Evolutionary conservation across 129 eudicot genomes (phyloP).

Genomic region (Tagetes erecta): DNA sequence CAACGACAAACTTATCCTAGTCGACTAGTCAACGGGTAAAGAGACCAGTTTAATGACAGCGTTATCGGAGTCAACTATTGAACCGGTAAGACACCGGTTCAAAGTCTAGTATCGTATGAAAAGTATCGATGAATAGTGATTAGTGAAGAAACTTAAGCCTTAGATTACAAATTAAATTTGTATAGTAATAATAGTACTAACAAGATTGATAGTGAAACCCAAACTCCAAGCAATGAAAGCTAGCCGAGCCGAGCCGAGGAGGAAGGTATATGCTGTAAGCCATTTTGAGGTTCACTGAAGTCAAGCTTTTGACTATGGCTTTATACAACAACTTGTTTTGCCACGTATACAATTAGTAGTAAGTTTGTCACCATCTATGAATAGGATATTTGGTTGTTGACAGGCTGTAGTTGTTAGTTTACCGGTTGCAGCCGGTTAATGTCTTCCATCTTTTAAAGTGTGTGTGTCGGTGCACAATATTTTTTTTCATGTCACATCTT

Average conservation of each 20-base stretch:
- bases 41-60: no score
- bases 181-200: no score
- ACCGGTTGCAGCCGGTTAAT: conserved; percentile 26
- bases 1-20: no score
- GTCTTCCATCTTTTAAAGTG: conserved; percentile 12
- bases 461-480: conserved; percentile 26
- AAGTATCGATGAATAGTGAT: no score
- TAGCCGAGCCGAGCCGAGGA: background rate
- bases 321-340: background rate
- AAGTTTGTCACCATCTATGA: conserved; percentile 12
- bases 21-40: no score
- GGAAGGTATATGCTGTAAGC: background rate
- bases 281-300: background rate
- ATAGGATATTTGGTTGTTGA: conserved; percentile 19
- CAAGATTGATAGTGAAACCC: no score
- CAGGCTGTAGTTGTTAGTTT: conserved; percentile 28
- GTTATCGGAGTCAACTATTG: no score
- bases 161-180: no score
- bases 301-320: background rate
- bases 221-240: background rate
- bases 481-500: background rate
- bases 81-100: no score
- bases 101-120: no score
- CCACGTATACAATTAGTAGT: conserved; percentile 12
- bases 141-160: no score